A percentile compares a stretch with the other conserved stretches of the same genome.
Conservation (phyloP, 441 rosid species). For the Sinapis alba region DNA sequence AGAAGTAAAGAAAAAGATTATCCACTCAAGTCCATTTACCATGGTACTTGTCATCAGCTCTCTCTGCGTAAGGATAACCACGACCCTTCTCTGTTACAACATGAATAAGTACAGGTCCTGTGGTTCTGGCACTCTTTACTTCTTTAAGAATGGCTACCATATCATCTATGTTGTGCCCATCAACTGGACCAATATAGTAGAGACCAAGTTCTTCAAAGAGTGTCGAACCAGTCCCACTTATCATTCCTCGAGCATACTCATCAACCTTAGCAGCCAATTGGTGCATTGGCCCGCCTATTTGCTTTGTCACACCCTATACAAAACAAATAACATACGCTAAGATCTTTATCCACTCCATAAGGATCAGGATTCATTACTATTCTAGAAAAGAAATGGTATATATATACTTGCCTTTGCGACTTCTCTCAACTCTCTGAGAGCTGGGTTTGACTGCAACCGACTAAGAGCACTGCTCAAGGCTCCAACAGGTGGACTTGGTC, state of each 20-base stretch:
- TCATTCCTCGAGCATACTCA: constrained; percentile 98
- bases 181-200: constrained; percentile 93
- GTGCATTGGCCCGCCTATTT: constrained; percentile 90
- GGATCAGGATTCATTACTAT: not conserved
- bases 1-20: not conserved
- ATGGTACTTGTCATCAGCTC: constrained; percentile 92
- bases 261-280: constrained; percentile 93
- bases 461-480: constrained; percentile 96
- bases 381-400: not conserved
- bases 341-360: not conserved
- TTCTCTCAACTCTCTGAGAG: constrained; percentile 93
- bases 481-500: constrained; percentile 93
- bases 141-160: constrained; percentile 78
- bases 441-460: constrained; percentile 84
- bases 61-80: constrained; percentile 97
- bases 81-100: constrained; percentile 97
- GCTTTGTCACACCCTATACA: constrained; percentile 84
- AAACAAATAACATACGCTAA: constrained; percentile 18
- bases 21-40: constrained; percentile 46
- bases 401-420: constrained; percentile 75
- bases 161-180: constrained; percentile 92
- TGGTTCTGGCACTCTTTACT: constrained; percentile 90
- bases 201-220: constrained; percentile 93
- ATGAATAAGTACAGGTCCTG: constrained; percentile 92
- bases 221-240: constrained; percentile 90